Conservation (phyloP, 192 early-diverging fungal genomes). For the Umbelopsis sp. region DNA sequence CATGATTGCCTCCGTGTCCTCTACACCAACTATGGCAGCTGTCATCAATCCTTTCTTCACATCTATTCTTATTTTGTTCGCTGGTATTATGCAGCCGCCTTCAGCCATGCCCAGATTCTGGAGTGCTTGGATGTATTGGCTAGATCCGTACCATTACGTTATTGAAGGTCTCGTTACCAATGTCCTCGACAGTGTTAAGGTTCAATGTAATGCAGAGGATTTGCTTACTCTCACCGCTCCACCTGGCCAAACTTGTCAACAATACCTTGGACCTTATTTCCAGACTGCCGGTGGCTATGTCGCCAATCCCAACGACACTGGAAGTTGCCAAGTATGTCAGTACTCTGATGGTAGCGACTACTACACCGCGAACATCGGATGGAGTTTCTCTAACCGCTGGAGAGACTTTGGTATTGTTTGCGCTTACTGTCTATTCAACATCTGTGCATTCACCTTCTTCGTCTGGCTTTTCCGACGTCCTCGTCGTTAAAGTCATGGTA, state of each 20-base stretch:
- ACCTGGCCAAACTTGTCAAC: slow-evolving; percentile 46
- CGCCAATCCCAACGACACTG: slow-evolving; percentile 50
- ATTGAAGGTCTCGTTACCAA: slow-evolving; percentile 64
- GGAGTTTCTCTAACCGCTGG: slow-evolving; percentile 61
- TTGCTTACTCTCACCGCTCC: slow-evolving; percentile 50
- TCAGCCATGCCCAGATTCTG: slow-evolving; percentile 62
- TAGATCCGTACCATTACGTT: slow-evolving; percentile 63
- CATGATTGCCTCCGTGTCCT: slow-evolving; percentile 56
- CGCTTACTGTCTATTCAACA: slow-evolving; percentile 59
- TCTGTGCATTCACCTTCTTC: slow-evolving; percentile 37
- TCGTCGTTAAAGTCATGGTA: slow-evolving; percentile 36
- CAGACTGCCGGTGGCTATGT: slow-evolving; percentile 63
- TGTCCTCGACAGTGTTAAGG: slow-evolving; percentile 51
- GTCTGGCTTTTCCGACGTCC: slow-evolving; percentile 48
- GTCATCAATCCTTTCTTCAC: slow-evolving; percentile 67
- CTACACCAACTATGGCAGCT: slow-evolving; percentile 59
- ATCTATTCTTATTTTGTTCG: slow-evolving; percentile 60
- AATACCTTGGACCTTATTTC: slow-evolving; percentile 53
- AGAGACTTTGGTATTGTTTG: slow-evolving; percentile 66
- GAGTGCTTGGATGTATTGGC: slow-evolving; percentile 67
- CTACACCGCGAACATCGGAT: slow-evolving; percentile 40
- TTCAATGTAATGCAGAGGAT: slow-evolving; percentile 48
- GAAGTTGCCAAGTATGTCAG: slow-evolving; percentile 55
- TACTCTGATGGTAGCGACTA: slow-evolving; percentile 44
- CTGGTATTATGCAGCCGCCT: slow-evolving; percentile 64